phyloP scores from a whole-genome alignment of 1,284 basidiomycete genomes.

The Fistulina hepatica region DNA sequence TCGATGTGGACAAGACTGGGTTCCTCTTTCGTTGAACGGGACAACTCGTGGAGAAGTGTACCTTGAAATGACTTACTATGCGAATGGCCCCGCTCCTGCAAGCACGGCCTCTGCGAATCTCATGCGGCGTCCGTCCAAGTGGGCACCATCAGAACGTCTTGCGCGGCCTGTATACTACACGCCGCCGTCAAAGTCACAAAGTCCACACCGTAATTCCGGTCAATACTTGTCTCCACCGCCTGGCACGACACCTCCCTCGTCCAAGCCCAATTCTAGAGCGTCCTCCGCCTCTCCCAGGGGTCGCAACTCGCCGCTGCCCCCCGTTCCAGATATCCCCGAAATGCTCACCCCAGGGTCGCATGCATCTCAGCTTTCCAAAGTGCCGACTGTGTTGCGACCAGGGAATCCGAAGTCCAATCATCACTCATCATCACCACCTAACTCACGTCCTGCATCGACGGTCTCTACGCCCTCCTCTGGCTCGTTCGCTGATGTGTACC shows the following conservation, averaged over 20 bases:
- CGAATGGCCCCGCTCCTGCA: constrained; percentile 41
- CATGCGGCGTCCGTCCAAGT: constrained; percentile 22
- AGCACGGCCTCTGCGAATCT: constrained; percentile 6
- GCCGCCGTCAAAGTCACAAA: constrained; percentile 3
- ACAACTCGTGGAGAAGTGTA: constrained; percentile 58
- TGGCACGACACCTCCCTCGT: constrained; percentile 7
- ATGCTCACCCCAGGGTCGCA: constrained; percentile 3
- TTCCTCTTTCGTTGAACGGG: constrained; percentile 43
- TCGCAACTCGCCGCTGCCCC: constrained; percentile 19
- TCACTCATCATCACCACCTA: too few relatives aligned
- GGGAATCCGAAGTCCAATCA: constrained; percentile 25
- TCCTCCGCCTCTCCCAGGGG: constrained; percentile 9
- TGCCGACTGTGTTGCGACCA: constrained; percentile 35
- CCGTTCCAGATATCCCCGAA: constrained; percentile 24
- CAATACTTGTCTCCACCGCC: constrained; percentile 4
- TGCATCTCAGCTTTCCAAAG: constrained; percentile 15
- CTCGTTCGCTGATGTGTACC: too few relatives aligned
- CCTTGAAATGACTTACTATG: constrained; percentile 69
- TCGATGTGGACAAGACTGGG: constrained; percentile 45
- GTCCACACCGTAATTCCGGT: constrained; percentile 6
- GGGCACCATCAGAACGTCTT: constrained; percentile 34
- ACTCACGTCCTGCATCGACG: too few relatives aligned
- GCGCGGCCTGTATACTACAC: constrained; percentile 19
- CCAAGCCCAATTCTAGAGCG: too few relatives aligned
- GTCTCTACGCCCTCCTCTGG: too few relatives aligned